These are phyloP conservation scores for Isatis lusitanica DNA, from an alignment of 441 rosid species.

Conservation along the genomic window DNA sequence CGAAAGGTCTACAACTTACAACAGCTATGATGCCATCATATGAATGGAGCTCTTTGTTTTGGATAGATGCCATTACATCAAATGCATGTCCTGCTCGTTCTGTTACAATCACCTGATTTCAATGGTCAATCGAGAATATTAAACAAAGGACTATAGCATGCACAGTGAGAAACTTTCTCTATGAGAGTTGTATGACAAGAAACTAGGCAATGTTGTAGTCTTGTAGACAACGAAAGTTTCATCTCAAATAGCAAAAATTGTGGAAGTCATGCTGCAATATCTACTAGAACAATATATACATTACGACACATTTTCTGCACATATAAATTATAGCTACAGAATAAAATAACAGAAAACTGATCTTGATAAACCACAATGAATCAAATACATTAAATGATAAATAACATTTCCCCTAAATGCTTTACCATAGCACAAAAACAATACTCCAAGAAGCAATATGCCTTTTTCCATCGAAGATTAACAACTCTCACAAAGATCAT, in stretches of 20 bases:
- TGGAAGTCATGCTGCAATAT: not conserved
- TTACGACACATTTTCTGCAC: not conserved
- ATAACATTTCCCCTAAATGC: not conserved
- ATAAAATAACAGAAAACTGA: not conserved
- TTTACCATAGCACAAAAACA: not conserved
- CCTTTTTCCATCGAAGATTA: not conserved
- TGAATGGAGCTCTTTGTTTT: slow-evolving; percentile 61
- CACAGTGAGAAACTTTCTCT: slow-evolving; percentile 10
- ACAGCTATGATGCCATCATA: slow-evolving; percentile 85
- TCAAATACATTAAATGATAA: not conserved
- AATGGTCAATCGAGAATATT: slow-evolving; percentile 10
- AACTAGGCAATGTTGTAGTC: not conserved
- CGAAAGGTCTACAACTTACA: slow-evolving; percentile 51
- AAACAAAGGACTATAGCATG: not conserved
- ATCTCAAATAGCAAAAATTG: not conserved
- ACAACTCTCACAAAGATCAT: not conserved
- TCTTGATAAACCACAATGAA: not conserved
- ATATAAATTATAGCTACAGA: not conserved
- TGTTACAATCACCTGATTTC: slow-evolving; percentile 72
- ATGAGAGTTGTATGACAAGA: not conserved
- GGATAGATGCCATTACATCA: slow-evolving; percentile 60
- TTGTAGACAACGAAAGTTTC: not conserved
- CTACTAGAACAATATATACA: not conserved
- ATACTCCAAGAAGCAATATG: not conserved
- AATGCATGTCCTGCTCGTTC: slow-evolving; percentile 88